These are phyloP conservation scores for Helotiales sp. DNA, from an alignment of 2,329 filamentous ascomycete species.

Conservation along the genomic window DNA sequence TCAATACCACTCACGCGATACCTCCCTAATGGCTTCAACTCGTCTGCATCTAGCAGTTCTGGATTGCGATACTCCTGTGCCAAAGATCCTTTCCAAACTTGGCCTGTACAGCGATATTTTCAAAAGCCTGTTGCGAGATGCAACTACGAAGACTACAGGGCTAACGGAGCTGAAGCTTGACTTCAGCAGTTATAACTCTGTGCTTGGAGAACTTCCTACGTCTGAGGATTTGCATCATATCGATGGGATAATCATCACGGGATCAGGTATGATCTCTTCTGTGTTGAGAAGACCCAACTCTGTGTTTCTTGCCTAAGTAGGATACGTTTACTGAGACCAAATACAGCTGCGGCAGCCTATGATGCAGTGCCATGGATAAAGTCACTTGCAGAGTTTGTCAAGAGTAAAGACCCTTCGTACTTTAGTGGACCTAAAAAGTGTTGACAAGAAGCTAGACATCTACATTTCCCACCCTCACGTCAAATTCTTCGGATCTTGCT, in stretches of 20 bases:
- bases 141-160: conserved; percentile 3
- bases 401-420: neutral
- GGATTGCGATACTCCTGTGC: conserved; percentile 33
- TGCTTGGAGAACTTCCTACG: conserved; percentile 44
- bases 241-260: conserved; percentile 48
- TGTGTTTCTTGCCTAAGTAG: neutral
- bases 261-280: conserved; percentile 40
- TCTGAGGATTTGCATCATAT: conserved; percentile 37
- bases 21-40: conserved; percentile 16
- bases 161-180: conserved; percentile 23
- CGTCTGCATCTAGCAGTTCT: conserved; percentile 28
- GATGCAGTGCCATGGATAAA: conserved; percentile 29
- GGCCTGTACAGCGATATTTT: conserved; percentile 32
- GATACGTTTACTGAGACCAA: neutral
- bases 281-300: neutral
- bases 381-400: neutral
- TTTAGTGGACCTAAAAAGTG: neutral
- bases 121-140: conserved; percentile 21
- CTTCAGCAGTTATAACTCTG: conserved; percentile 46
- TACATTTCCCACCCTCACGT: conserved; percentile 41
- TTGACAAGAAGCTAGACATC: conserved; percentile 23
- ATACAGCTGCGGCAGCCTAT: conserved; percentile 26
- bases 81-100: conserved; percentile 22
- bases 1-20: conserved; percentile 17
- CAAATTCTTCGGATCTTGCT: conserved; percentile 51